Base-by-base conservation (phyloP, 495 filamentous ascomycete species). In the Lindgomyces ingoldianus region DNA sequence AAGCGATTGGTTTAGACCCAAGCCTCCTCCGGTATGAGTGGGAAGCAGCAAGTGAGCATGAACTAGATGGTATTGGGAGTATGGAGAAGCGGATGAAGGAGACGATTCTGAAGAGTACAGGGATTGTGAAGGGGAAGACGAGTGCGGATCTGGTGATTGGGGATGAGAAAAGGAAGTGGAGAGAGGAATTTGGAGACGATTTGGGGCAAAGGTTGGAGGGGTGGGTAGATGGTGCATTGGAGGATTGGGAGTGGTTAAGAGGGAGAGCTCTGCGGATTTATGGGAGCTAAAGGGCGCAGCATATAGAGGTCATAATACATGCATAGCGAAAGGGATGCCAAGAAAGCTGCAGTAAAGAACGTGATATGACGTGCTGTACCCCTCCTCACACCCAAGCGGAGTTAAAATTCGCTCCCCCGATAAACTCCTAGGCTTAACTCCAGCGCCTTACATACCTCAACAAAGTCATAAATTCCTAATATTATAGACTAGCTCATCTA, bases 211-310 rank as follows among this genome's bases (percentile, higher is more conserved):
- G 71, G 22, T 36, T 83, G 1, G 78, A 79, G 62, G 51, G 66
- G 49, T 68, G 62, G 56, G 79, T 81, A 0, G 42, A 65, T 36
- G 73, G 64, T n/a, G 74, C 77, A 1, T 80, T 81, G 79, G 63
- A 69, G 1, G 79, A 83, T 61, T 83, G 81, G 69, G 75, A 80
- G 67, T 79, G 74, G 68, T 57, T 83, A 36, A 78, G 71, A 62
- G 74, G 65, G 30, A 73, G 74, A n/a, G n/a, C n/a, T n/a, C n/a
- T n/a, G n/a, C n/a, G n/a, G n/a, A n/a, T n/a, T n/a, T n/a, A n/a
- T n/a, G n/a, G n/a, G n/a, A n/a, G n/a, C n/a, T n/a, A n/a, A n/a
- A n/a, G n/a, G n/a, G n/a, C n/a, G n/a, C n/a, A n/a, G n/a, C n/a
- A n/a, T n/a, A n/a, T n/a, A n/a, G n/a, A n/a, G n/a, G n/a, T n/a